Evolutionary conservation across 1,284 basidiomycete species (phyloP), one percentile per base, ranked within the genome.

Genomic region (Macrocystidia cucumis): DNA sequence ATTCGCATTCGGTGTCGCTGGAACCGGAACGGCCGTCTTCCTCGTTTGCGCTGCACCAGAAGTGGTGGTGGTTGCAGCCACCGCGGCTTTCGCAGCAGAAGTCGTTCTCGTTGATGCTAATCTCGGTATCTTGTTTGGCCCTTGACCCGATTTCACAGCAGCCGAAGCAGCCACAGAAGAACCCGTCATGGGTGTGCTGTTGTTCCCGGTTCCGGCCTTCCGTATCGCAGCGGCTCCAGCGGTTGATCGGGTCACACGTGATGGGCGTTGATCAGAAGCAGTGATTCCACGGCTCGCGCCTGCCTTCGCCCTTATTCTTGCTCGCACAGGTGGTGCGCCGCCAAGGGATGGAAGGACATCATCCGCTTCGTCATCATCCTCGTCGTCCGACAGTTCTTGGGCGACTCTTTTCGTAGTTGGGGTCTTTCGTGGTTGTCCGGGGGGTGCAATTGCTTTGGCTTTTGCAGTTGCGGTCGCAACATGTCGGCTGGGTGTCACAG

Each of bases 371-470:
- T 63, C 67, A 41, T 80, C 77, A 18, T 68, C 74, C 30, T 77
- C 74, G 39, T 82, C 78, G 8, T 69, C 63, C 38, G 73, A 75
- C 7, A 68, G 67, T 33, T 72, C 72, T 26, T 59, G 54, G 3
- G 76, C 77, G 11, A 75, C 63, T 24, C 85, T 74, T 56, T 89
- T 89, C 28, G 76, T 69, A 34, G 74, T 69, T 0, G 87, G 87
- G 1, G 87, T 89, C 62, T 91, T 91, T 40, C 87, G 76, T 14
- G 87, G 88, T 50, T 91, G 87, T 14, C 82, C 84, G 9, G 85
- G 86, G 19, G 85, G 79, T 5, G 72, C 69, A 19, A 85, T 83
- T 12, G 69, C 72, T 19, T 67, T 69, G 0, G 84, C 78, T 40
- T 74, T 76, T 9, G 79, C 78, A 4, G 75, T 58, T 5, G 82